Evolutionary conservation across 305 asterid genomes (phyloP), one percentile per base, ranked within the genome.

Genomic region (Fraxinus ornus): DNA sequence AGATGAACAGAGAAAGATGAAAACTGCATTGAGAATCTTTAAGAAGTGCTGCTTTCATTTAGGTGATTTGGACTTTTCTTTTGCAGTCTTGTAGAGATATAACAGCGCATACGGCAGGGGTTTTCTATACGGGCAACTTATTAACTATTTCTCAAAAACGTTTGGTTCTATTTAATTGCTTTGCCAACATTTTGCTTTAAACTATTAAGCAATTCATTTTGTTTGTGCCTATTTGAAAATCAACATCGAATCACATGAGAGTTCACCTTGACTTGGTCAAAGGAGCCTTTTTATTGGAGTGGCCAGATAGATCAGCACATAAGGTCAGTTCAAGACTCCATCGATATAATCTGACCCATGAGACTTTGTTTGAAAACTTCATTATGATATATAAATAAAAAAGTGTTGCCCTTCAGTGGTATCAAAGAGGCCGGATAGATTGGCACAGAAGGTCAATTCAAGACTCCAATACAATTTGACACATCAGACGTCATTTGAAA

Each of bases 31-130:
- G 44, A 73, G 78, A 39, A 49, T 44, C 47, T 44, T 77, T 49
- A 15, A 17, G 9, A 52, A 17, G 21, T 47, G 74, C 78, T 52
- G 21, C 35, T 62, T 22, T 70, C 76, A 52, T 70, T 72, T 78
- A 66, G 73, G 75, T 33, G 36, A 77, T 13, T 44, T 47, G 80
- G 24, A 71, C 5, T 32, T 71, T 5, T 33, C 77, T 64, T 66
- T 28, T 47, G 68, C 70, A 19, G 36, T 77, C 30, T 82, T 76
- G 81, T 26, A 44, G 76, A 41, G 81, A 49, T 37, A 60, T 75
- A 47, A 28, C 39, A 39, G 62, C 17, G 62, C 22, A 26, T 75
- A 62, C 55, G 72, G 44, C 33, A 22, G 12, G 36, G 73, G 39
- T 68, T 36, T 66, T 77, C 64, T 30, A 73, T 71, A 78, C 75